Conservation (phyloP, 1,284 basidiomycete genomes). For the Ceratobasidium papillatum region DNA sequence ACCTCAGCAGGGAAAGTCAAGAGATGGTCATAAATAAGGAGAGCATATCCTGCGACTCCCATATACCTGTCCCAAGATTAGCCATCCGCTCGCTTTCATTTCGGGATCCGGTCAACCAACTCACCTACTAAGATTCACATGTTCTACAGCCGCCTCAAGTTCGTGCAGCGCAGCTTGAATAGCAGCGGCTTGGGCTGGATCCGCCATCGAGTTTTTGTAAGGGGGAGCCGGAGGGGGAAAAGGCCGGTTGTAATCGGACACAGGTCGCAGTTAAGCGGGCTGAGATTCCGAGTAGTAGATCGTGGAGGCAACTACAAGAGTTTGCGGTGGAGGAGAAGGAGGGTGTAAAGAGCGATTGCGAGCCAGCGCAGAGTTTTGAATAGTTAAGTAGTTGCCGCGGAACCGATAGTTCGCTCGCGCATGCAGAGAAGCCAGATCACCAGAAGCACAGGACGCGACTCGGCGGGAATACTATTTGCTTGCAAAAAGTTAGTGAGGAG, state of each 20-base stretch:
- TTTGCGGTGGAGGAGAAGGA: background rate
- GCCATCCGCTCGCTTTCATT: background rate
- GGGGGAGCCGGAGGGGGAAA: background rate
- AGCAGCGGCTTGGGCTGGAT: slow-evolving; percentile 16
- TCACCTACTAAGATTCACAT: slow-evolving; percentile 28
- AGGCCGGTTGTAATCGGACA: slow-evolving; percentile 7
- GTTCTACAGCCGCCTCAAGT: slow-evolving; percentile 14
- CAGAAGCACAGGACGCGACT: slow-evolving; percentile 13
- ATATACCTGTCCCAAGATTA: slow-evolving; percentile 22
- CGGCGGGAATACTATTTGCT: background rate
- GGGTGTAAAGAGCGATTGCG: slow-evolving; percentile 1
- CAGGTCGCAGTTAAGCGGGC: background rate
- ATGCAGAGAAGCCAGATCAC: slow-evolving; percentile 29
- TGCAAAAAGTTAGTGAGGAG: slow-evolving; percentile 3
- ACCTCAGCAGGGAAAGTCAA: slow-evolving; percentile 41
- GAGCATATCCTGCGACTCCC: slow-evolving; percentile 37
- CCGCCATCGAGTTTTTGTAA: slow-evolving; percentile 5
- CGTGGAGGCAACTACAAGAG: background rate
- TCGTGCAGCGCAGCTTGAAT: slow-evolving; percentile 28
- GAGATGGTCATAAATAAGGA: slow-evolving; percentile 42
- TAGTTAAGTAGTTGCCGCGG: slow-evolving; percentile 13
- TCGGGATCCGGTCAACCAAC: background rate
- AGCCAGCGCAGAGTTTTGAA: slow-evolving; percentile 16
- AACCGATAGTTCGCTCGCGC: background rate
- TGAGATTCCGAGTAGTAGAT: background rate